Base-by-base conservation (phyloP, 495 filamentous ascomycete genomes). In the Hypoxylon fragiforme region DNA sequence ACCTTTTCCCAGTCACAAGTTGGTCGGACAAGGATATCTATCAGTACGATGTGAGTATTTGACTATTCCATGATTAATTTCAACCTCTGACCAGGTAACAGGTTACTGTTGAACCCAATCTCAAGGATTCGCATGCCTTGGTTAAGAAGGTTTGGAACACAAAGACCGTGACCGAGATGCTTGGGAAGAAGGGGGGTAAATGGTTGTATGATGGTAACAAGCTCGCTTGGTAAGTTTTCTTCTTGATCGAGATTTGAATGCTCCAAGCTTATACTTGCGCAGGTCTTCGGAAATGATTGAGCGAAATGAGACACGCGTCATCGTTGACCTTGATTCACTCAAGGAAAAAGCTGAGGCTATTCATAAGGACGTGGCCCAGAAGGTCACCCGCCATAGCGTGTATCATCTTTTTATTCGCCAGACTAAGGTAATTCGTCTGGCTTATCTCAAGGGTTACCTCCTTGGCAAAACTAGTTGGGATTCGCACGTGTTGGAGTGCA, bases 31-130 rank as follows among this genome's bases (percentile, higher is more conserved):
- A 67, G 4, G 72, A 75, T 0, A 77, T 96, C 37, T 85, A 82
- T 49, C 91, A 96, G 71, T 97, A 91, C 54, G 92, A 96, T 74
- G 90, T 96, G 73, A 80, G 88, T 82, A 14, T 22, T 38, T 59
- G 16, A 15, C 11, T 1, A 20, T 26, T 38, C 11, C 3, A 19
- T 0, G 16, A 18, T 15, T 41, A 30, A 24, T 12, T 15, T 18
- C 1, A 15, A 2, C 12, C 6, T 30, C 51, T 55, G 48, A 43
- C 44, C 45, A 6, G 15, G n/a, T 28, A 41, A 12, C 59, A 91
- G 86, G 74, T 91, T 18, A 63, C 70, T n/a, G 75, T 91, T 47
- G 79, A 80, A 20, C 81, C 75, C 19, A 84, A 83, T 19, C 66
- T 58, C 38, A 85, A 84, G 64, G 75, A 78, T 12, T 67, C 57